A percentile compares a stretch with the other conserved stretches of the same genome.
phyloP scores from a whole-genome alignment of 768 basidiomycete species.

The Russula brevipes region DNA sequence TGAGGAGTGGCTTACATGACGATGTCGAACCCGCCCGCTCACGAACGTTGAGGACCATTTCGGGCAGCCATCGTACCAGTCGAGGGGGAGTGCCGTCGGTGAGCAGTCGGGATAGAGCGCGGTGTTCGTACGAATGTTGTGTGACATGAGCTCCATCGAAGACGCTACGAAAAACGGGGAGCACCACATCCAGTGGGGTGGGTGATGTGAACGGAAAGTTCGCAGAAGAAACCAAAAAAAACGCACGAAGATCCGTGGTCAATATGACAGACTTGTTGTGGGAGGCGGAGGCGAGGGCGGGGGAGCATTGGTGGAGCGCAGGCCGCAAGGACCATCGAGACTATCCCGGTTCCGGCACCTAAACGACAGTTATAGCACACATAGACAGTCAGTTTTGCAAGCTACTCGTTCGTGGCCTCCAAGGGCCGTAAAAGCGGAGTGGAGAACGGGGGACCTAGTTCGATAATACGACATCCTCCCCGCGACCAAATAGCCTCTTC shows the following conservation, averaged over 20 bases:
- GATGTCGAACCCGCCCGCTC: slow-evolving; percentile 44
- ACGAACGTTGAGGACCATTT: slow-evolving; percentile 35
- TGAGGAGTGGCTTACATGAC: slow-evolving; percentile 53
- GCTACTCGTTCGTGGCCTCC: no score
- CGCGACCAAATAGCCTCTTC: slow-evolving; percentile 38
- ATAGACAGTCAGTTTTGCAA: no score
- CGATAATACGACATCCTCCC: slow-evolving; percentile 46
- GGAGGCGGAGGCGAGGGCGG: slow-evolving; percentile 18
- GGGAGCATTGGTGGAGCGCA: slow-evolving; percentile 40
- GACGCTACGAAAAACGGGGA: slow-evolving; percentile 44
- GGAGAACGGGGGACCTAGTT: slow-evolving; percentile 46
- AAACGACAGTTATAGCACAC: neutral
- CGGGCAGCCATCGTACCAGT: slow-evolving; percentile 71
- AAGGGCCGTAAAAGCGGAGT: neutral
- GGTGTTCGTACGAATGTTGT: slow-evolving; percentile 55
- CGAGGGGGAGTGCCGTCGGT: slow-evolving; percentile 43
- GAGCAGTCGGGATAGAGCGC: slow-evolving; percentile 31
- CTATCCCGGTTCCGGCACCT: slow-evolving; percentile 87
- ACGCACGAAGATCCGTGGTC: slow-evolving; percentile 27
- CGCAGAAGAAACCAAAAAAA: neutral
- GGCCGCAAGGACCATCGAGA: slow-evolving; percentile 59
- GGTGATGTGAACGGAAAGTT: neutral
- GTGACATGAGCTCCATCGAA: slow-evolving; percentile 71
- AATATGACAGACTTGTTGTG: slow-evolving; percentile 6
- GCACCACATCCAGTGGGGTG: no score